Evolutionary conservation across 371 early-diverging fungal species (phyloP).

Genomic region (Mycotypha africana): DNA sequence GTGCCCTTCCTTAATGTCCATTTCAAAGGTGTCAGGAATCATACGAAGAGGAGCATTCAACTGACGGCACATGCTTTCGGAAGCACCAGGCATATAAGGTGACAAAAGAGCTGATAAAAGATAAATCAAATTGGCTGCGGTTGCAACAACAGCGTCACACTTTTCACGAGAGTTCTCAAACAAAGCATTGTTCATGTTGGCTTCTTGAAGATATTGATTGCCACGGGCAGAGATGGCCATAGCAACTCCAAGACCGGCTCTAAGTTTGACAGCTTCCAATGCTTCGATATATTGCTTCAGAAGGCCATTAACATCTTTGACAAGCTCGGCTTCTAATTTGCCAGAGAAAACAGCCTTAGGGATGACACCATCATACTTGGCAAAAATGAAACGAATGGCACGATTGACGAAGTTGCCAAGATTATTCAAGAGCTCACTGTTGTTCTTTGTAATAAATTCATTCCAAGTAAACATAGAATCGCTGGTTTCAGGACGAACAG

Average conservation of each 20-base stretch:
- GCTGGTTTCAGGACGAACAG: constrained; percentile 95
- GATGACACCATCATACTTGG: constrained; percentile 80
- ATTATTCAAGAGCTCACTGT: constrained; percentile 95
- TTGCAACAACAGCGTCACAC: constrained; percentile 84
- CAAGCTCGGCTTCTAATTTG: constrained; percentile 53
- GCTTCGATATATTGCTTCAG: constrained; percentile 73
- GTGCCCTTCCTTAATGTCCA: constrained; percentile 78
- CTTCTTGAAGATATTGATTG: constrained; percentile 94
- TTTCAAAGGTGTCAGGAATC: constrained; percentile 69
- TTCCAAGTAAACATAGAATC: constrained; percentile 97
- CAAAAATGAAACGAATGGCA: constrained; percentile 88
- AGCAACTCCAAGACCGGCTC: constrained; percentile 76
- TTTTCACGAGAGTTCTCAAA: constrained; percentile 70
- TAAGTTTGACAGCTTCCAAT: constrained; percentile 85
- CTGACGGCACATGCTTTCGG: constrained; percentile 74
- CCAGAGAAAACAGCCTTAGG: constrained; percentile 56
- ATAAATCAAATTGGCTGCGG: constrained; percentile 84
- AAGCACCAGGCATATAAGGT: constrained; percentile 94
- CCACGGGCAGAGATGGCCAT: constrained; percentile 95
- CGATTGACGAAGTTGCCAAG: constrained; percentile 99
- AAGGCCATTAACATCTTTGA: constrained; percentile 79
- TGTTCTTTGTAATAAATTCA: constrained; percentile 93
- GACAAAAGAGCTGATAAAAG: constrained; percentile 81
- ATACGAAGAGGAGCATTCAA: constrained; percentile 74
- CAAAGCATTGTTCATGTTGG: constrained; percentile 83